Percentiles rank a stretch among this genome's conserved stretches.
Conservation (phyloP, 2,329 filamentous ascomycete genomes). For the Sarocladium kiliense region DNA sequence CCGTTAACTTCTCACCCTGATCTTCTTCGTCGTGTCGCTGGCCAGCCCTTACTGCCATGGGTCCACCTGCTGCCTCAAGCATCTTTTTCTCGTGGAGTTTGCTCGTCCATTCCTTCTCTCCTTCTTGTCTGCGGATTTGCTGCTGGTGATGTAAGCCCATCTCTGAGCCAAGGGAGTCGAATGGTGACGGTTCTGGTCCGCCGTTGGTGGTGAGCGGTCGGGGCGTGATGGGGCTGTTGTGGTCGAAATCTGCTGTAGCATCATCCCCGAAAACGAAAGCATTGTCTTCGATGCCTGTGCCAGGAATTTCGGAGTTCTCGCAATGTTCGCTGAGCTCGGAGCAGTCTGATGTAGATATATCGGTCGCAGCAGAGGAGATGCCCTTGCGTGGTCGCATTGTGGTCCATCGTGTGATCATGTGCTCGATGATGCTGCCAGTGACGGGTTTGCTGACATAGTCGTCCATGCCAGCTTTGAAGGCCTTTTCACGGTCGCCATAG, state of each 20-base stretch:
- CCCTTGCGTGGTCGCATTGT: slow-evolving; percentile 18
- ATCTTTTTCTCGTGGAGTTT: slow-evolving; percentile 42
- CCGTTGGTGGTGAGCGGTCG: slow-evolving; percentile 32
- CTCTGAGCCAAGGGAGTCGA: slow-evolving; percentile 30
- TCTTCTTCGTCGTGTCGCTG: slow-evolving; percentile 27
- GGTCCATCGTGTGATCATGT: slow-evolving; percentile 65
- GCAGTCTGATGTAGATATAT: slow-evolving; percentile 31
- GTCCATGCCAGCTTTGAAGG: slow-evolving; percentile 69
- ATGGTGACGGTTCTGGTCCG: slow-evolving; percentile 36
- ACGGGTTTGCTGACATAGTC: slow-evolving; percentile 72
- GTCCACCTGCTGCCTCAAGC: slow-evolving; percentile 38
- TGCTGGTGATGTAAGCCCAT: slow-evolving; percentile 18
- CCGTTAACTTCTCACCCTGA: slow-evolving; percentile 41
- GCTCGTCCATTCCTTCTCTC: slow-evolving; percentile 35
- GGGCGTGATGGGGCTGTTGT: slow-evolving; percentile 32
- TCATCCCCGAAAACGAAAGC: slow-evolving; percentile 22
- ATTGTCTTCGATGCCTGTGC: slow-evolving; percentile 26
- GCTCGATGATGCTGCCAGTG: slow-evolving; percentile 61
- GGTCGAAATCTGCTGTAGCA: background rate
- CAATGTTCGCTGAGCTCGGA: slow-evolving; percentile 40
- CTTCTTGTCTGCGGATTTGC: slow-evolving; percentile 28
- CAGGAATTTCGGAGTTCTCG: slow-evolving; percentile 34
- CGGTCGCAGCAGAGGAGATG: slow-evolving; percentile 19
- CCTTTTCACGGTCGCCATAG: slow-evolving; percentile 71
- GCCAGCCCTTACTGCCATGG: slow-evolving; percentile 18